A percentile compares a stretch with the other conserved stretches of the same genome.
Evolutionary conservation across 495 filamentous ascomycete genomes (phyloP).

Genomic region (Alectoria sarmentosa): DNA sequence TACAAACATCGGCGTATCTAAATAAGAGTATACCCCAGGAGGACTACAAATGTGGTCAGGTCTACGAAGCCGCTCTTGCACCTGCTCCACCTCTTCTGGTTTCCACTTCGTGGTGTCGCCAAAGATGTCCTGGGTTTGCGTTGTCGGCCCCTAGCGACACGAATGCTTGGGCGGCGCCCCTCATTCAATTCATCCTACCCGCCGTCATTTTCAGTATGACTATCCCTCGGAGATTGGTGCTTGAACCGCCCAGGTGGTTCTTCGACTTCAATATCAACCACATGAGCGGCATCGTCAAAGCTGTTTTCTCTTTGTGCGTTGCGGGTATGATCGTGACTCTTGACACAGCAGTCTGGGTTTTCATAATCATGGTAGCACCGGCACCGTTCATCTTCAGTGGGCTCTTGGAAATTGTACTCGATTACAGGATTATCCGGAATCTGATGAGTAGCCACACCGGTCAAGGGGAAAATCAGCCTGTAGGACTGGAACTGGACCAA

Average conservation of each 20-base stretch:
- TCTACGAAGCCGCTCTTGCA: neutral
- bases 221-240: constrained; percentile 25
- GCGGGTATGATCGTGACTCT: constrained; percentile 13
- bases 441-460: neutral
- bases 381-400: constrained; percentile 16
- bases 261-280: constrained; percentile 11
- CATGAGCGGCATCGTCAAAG: constrained; percentile 1
- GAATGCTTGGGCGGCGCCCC: constrained; percentile 22
- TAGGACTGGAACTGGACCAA: neutral
- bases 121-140: constrained; percentile 26
- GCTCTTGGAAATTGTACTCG: constrained; percentile 12
- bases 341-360: constrained; percentile 18
- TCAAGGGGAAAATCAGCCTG: constrained; percentile 2
- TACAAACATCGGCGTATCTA: constrained; percentile 1
- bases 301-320: constrained; percentile 8
- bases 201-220: constrained; percentile 28
- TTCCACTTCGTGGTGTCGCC: constrained; percentile 17
- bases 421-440: constrained; percentile 15
- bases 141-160: constrained; percentile 16
- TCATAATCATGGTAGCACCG: constrained; percentile 19
- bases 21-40: neutral
- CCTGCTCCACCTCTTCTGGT: constrained; percentile 20
- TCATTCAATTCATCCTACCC: constrained; percentile 28
- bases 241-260: constrained; percentile 17
- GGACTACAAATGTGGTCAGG: constrained; percentile 16